phyloP scores from a whole-genome alignment of 345 rosid genomes.

The Physaria fendleri region DNA sequence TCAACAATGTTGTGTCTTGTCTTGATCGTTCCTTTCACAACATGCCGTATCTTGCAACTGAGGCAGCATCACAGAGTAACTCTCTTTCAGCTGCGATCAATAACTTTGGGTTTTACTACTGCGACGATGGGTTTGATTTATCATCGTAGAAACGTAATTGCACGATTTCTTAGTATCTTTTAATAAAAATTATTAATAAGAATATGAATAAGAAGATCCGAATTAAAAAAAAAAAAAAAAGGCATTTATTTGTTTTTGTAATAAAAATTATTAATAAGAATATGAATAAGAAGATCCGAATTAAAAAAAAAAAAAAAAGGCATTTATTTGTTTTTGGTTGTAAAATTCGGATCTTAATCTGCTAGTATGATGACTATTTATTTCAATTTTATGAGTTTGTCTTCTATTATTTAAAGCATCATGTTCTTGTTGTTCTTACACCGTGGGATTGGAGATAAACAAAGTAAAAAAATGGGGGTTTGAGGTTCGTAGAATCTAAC shows the following conservation, averaged over 20 bases:
- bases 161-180: constrained; percentile 6
- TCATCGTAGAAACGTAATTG: constrained; percentile 6
- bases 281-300: too few species aligned
- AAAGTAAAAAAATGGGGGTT: too few species aligned
- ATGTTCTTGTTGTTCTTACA: too few species aligned
- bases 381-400: too few species aligned
- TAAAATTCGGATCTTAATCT: constrained; percentile 6
- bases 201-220: too few species aligned
- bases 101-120: constrained; percentile 58
- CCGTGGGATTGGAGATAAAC: too few species aligned
- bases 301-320: too few species aligned
- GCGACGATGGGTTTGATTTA: constrained; percentile 32
- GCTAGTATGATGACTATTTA: too few species aligned
- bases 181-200: constrained; percentile 3
- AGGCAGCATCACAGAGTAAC: constrained; percentile 38
- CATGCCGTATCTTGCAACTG: constrained; percentile 74
- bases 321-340: too few species aligned
- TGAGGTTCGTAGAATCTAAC: too few species aligned
- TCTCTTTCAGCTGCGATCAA: constrained; percentile 64
- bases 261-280: constrained; percentile 3
- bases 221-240: too few species aligned
- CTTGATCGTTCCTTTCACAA: constrained; percentile 67
- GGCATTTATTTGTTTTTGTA: too few species aligned
- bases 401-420: background rate
- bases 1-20: constrained; percentile 41